These are phyloP conservation scores for Phytophthora sp. DNA, from an alignment of 352 stramenopile species.

Conservation along the genomic window DNA sequence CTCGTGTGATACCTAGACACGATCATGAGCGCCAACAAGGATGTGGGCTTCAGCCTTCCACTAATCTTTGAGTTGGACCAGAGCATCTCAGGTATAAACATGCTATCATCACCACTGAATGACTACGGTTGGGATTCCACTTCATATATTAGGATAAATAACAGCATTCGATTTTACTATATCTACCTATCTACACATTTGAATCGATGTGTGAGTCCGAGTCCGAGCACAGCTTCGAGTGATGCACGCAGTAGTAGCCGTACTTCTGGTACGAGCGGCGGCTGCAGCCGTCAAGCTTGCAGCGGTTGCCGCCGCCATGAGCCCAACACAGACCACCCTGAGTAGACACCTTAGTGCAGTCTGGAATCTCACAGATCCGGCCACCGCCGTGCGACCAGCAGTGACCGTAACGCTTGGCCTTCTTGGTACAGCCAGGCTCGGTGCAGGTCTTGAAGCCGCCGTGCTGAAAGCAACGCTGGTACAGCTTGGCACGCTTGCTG, in stretches of 20 bases:
- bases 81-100: no score
- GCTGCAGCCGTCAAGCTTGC: conserved; percentile 60
- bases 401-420: conserved; percentile 69
- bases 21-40: no score
- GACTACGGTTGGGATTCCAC: no score
- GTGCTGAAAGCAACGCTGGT: conserved; percentile 75
- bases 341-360: conserved; percentile 69
- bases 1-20: no score
- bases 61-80: no score
- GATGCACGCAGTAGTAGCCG: conserved; percentile 65
- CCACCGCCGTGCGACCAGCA: conserved; percentile 72
- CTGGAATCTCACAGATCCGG: conserved; percentile 59
- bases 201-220: conserved; percentile 1
- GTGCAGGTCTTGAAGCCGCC: conserved; percentile 75
- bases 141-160: conserved; percentile 22
- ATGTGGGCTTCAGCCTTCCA: no score
- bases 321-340: conserved; percentile 76
- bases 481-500: conserved; percentile 66
- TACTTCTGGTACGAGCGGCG: conserved; percentile 74
- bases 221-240: conserved; percentile 24
- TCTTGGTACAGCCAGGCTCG: conserved; percentile 59
- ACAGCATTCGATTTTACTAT: not conserved
- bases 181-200: conserved; percentile 9
- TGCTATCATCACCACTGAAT: no score
- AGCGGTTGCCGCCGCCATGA: conserved; percentile 71